These are phyloP conservation scores for Hamigera avellanea DNA, from an alignment of 495 filamentous ascomycete species.

Conservation along the genomic window DNA sequence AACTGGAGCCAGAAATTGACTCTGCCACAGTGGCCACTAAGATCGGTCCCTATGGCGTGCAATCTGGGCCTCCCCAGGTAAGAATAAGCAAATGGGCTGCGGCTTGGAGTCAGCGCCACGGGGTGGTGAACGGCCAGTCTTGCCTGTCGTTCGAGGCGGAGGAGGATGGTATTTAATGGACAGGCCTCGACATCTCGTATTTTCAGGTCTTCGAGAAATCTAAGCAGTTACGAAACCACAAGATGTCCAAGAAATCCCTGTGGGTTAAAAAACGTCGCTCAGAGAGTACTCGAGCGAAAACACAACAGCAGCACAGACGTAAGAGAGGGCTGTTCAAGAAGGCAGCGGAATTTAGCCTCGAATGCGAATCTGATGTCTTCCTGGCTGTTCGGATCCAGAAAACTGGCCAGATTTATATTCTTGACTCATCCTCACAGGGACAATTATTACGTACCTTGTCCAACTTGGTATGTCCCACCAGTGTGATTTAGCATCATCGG, in stretches of 20 bases:
- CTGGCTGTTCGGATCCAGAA: conserved; percentile 6
- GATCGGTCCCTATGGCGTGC: too few relatives aligned
- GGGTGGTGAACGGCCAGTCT: too few relatives aligned
- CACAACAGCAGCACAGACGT: conserved; percentile 6
- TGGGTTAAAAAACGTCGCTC: conserved; percentile 6
- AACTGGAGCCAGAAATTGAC: too few relatives aligned
- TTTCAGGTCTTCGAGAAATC: too few relatives aligned
- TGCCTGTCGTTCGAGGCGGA: too few relatives aligned
- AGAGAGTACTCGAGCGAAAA: conserved; percentile 8
- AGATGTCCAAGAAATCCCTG: conserved; percentile 5
- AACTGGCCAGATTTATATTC: conserved; percentile 8
- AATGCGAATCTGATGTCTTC: conserved; percentile 8
- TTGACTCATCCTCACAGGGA: conserved; percentile 7
- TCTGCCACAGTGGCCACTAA: too few relatives aligned
- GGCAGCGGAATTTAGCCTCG: conserved; percentile 7
- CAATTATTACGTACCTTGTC: conserved; percentile 5
- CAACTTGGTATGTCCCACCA: conserved; percentile 2
- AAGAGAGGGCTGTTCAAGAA: conserved; percentile 10
- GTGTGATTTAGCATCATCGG: neutral
- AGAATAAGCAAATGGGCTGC: too few relatives aligned
- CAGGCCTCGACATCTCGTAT: too few relatives aligned
- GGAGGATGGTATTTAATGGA: too few relatives aligned
- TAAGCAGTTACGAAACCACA: too few relatives aligned
- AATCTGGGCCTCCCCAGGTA: too few relatives aligned
- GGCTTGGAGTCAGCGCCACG: too few relatives aligned